Conservation (phyloP, 1,139 yeast species). For the Pichia sp. region DNA sequence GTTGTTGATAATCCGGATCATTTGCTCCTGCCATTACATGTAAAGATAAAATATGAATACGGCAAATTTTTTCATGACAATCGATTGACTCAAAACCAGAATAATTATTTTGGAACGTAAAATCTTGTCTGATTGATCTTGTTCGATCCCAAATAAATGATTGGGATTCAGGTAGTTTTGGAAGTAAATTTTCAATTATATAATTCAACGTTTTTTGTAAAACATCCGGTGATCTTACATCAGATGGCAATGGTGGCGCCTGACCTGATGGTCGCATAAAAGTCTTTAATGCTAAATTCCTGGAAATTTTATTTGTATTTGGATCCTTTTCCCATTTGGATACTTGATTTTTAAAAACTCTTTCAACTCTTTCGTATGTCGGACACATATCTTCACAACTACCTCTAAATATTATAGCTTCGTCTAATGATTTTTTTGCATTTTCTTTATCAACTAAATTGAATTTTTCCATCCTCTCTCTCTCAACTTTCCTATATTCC, state of each 20-base stretch:
- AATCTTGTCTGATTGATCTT: conserved; percentile 95
- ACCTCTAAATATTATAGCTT: conserved; percentile 84
- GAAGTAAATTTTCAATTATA: conserved; percentile 56
- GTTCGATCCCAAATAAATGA: conserved; percentile 98
- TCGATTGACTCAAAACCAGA: conserved; percentile 91
- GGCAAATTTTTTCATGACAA: conserved; percentile 85
- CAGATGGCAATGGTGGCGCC: conserved; percentile 95
- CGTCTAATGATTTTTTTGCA: conserved; percentile 69
- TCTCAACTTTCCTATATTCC: conserved; percentile 67
- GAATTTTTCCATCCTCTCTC: conserved; percentile 70
- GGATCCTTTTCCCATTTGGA: conserved; percentile 71
- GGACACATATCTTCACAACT: conserved; percentile 96
- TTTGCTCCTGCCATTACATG: conserved; percentile 81
- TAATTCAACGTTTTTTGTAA: conserved; percentile 61
- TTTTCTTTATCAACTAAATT: conserved; percentile 90
- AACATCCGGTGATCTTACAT: conserved; percentile 87
- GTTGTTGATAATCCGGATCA: conserved; percentile 74
- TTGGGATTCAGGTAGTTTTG: conserved; percentile 74
- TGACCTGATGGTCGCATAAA: conserved; percentile 98
- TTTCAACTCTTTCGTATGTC: conserved; percentile 78
- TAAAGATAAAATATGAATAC: conserved; percentile 76
- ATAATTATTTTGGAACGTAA: conserved; percentile 90
- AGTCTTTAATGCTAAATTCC: conserved; percentile 72
- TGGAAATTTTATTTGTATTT: conserved; percentile 54
- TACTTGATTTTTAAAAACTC: conserved; percentile 84